These are phyloP conservation scores for Fusarium staphyleae DNA, from an alignment of 2,329 filamentous ascomycete species.

Conservation along the genomic window DNA sequence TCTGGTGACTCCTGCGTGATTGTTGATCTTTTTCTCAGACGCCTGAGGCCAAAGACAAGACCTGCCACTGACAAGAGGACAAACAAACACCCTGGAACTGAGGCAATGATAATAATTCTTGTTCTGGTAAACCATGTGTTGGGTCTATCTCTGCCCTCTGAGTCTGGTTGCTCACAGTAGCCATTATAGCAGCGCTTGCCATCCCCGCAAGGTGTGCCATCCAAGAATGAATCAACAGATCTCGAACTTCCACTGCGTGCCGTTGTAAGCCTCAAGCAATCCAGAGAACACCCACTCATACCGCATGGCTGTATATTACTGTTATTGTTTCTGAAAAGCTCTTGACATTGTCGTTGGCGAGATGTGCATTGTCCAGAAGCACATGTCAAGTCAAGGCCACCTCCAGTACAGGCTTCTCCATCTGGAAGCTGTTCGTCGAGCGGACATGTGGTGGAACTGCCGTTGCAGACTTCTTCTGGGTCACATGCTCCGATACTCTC, in stretches of 20 bases:
- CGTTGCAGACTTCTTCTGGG: constrained; percentile 77
- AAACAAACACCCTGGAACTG: not conserved
- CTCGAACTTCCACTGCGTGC: not conserved
- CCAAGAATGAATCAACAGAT: constrained; percentile 74
- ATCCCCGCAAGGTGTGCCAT: constrained; percentile 78
- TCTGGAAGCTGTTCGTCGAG: constrained; percentile 53
- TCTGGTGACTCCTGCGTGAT: not conserved
- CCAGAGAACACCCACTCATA: not conserved
- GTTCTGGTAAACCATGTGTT: not conserved
- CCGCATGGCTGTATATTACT: not conserved
- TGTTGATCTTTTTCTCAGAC: not conserved
- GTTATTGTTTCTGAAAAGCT: not conserved
- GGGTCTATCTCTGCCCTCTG: not conserved
- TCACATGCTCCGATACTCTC: constrained; percentile 77
- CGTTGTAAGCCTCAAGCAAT: not conserved
- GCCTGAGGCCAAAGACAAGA: not conserved
- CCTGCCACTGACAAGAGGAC: not conserved
- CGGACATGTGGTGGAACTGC: constrained; percentile 72
- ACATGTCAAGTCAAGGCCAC: not conserved
- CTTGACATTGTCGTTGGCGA: not conserved
- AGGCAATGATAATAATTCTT: not conserved
- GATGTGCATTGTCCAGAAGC: not conserved
- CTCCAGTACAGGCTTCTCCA: not conserved
- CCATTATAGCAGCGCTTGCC: constrained; percentile 78
- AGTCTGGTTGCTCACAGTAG: constrained; percentile 19